phyloP scores from a whole-genome alignment of 192 early-diverging fungal species.

The Backusella luteola region DNA sequence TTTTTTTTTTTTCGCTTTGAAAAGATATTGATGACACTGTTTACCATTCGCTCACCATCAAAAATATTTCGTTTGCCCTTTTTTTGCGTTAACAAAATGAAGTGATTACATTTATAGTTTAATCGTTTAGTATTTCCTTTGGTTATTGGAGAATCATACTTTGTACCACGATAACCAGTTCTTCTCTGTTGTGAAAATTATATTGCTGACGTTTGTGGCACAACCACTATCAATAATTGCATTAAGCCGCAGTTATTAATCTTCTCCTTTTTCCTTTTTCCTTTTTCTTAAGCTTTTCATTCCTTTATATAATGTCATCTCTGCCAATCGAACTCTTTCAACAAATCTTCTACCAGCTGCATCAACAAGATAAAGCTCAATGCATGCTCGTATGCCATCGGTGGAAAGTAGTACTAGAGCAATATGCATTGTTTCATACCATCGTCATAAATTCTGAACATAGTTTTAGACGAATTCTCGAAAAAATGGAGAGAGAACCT shows the following conservation, averaged over 20 bases:
- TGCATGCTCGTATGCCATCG: neutral
- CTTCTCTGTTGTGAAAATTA: neutral
- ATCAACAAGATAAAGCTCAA: neutral
- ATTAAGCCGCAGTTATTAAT: neutral
- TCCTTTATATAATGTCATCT: neutral
- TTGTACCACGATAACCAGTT: neutral
- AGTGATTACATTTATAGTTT: too few species aligned
- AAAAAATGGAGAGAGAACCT: neutral
- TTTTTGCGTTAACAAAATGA: too few species aligned
- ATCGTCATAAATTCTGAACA: neutral
- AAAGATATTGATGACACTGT: too few species aligned
- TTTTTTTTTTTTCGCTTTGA: too few species aligned
- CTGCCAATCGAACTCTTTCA: neutral
- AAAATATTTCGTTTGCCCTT: too few species aligned
- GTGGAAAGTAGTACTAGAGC: neutral
- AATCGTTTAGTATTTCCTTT: too few species aligned
- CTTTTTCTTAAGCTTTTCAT: neutral
- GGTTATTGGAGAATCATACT: neutral
- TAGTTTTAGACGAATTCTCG: neutral
- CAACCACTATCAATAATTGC: neutral
- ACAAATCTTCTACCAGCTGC: neutral
- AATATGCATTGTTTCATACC: neutral
- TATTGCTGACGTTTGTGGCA: neutral
- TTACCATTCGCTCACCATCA: too few species aligned
- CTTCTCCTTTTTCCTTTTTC: neutral